These are phyloP conservation scores for Oryza rufipogon DNA, from an alignment of 176 grass and related monocot species.

Conservation along the genomic window DNA sequence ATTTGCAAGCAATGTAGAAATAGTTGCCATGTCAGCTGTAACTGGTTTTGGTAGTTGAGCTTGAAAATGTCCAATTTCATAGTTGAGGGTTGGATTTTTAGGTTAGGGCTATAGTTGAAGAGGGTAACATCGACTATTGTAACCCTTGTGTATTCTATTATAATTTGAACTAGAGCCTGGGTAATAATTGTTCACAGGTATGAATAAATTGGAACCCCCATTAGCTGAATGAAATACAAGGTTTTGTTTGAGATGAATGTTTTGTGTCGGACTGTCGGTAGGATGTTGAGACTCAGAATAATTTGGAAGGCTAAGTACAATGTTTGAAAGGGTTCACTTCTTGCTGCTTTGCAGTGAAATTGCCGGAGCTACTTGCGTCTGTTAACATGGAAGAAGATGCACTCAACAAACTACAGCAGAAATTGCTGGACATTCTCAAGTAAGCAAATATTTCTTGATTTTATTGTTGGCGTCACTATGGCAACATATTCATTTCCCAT, in stretches of 20 bases:
- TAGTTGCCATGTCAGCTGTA: too few species aligned
- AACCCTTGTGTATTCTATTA: too few species aligned
- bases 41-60: too few species aligned
- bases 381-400: slow-evolving; percentile 97
- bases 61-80: too few species aligned
- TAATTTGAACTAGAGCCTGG: too few species aligned
- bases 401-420: slow-evolving; percentile 75
- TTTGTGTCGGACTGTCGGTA: background rate
- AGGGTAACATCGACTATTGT: too few species aligned
- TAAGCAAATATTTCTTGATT: slow-evolving; percentile 47
- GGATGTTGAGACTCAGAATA: background rate
- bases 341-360: slow-evolving; percentile 65
- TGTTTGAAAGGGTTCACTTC: slow-evolving; percentile 9
- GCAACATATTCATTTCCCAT: background rate
- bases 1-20: too few species aligned
- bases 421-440: slow-evolving; percentile 91
- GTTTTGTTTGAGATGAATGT: background rate
- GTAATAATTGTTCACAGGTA: too few species aligned
- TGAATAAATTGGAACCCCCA: too few species aligned
- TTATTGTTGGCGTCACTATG: slow-evolving; percentile 7
- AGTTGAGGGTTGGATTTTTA: too few species aligned
- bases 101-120: too few species aligned
- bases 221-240: background rate
- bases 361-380: slow-evolving; percentile 83
- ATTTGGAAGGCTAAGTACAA: slow-evolving; percentile 5